Conservation (phyloP, 345 rosid species). For the Eucalyptus coolabah region DNA sequence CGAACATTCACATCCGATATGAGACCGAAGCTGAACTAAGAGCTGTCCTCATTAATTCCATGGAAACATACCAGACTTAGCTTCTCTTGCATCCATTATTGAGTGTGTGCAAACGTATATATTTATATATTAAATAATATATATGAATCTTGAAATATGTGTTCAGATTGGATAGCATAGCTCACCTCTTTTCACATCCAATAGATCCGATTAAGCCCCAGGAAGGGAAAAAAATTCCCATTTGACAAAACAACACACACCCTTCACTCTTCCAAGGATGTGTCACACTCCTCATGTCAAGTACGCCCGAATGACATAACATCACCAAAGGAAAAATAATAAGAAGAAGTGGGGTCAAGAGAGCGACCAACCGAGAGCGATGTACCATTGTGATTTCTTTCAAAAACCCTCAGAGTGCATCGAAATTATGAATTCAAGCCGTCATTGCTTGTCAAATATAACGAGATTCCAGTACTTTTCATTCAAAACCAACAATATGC, state of each 20-base stretch:
- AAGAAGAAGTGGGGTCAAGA: background rate
- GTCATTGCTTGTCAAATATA: background rate
- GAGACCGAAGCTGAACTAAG: background rate
- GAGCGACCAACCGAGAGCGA: background rate
- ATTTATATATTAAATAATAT: background rate
- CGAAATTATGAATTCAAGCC: background rate
- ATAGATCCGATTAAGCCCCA: background rate
- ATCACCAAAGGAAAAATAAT: background rate
- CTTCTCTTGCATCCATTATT: background rate
- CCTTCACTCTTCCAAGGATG: background rate
- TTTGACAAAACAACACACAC: background rate
- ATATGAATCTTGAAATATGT: background rate
- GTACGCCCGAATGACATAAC: background rate
- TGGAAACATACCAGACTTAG: background rate
- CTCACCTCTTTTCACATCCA: background rate
- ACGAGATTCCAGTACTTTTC: background rate
- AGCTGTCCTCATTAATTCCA: background rate
- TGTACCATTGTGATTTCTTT: background rate
- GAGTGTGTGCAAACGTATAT: background rate
- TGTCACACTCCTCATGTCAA: background rate
- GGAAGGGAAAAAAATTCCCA: background rate
- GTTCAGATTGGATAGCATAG: background rate
- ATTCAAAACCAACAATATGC: accelerated
- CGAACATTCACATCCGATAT: background rate
- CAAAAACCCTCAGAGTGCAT: background rate